Evolutionary conservation across 2,329 filamentous ascomycete genomes (phyloP).

Genomic region (Ascocoryne sarcoides): DNA sequence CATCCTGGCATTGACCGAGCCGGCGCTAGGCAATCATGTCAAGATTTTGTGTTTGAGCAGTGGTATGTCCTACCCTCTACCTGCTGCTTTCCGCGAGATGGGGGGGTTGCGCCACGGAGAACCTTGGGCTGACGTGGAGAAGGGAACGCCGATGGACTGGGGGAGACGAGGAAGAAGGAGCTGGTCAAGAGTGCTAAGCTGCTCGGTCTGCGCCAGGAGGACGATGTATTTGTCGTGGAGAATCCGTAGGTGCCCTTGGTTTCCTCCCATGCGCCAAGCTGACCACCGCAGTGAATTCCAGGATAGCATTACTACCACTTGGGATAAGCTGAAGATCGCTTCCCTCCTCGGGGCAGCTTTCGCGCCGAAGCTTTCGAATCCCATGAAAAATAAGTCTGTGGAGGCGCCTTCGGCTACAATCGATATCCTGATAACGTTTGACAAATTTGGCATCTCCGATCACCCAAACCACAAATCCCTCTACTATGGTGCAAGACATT

Average conservation of each 20-base stretch:
- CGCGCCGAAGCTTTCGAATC: conserved; percentile 50
- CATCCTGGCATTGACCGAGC: conserved; percentile 72
- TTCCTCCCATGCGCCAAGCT: conserved; percentile 9
- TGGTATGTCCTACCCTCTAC: conserved; percentile 40
- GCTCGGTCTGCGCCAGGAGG: conserved; percentile 63
- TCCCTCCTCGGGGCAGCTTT: conserved; percentile 65
- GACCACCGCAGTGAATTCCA: conserved; percentile 53
- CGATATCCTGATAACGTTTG: conserved; percentile 74
- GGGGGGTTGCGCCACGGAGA: too few relatives aligned
- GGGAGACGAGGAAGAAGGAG: conserved; percentile 74
- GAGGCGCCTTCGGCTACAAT: conserved; percentile 37
- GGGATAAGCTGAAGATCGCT: conserved; percentile 64
- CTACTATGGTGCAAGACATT: conserved; percentile 69
- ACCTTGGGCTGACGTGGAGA: neutral
- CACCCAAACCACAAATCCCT: conserved; percentile 93
- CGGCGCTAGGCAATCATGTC: conserved; percentile 76
- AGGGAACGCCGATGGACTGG: conserved; percentile 82
- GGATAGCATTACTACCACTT: conserved; percentile 77
- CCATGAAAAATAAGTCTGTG: conserved; percentile 23
- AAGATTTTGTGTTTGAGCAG: conserved; percentile 91
- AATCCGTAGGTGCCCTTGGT: conserved; percentile 46
- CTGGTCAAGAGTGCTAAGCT: conserved; percentile 69
- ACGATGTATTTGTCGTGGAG: conserved; percentile 81
- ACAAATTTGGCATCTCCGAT: conserved; percentile 68
- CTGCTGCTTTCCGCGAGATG: neutral